phyloP scores from a whole-genome alignment of 1,284 basidiomycete species.

The Sporisorium iseilematis-ciliati region DNA sequence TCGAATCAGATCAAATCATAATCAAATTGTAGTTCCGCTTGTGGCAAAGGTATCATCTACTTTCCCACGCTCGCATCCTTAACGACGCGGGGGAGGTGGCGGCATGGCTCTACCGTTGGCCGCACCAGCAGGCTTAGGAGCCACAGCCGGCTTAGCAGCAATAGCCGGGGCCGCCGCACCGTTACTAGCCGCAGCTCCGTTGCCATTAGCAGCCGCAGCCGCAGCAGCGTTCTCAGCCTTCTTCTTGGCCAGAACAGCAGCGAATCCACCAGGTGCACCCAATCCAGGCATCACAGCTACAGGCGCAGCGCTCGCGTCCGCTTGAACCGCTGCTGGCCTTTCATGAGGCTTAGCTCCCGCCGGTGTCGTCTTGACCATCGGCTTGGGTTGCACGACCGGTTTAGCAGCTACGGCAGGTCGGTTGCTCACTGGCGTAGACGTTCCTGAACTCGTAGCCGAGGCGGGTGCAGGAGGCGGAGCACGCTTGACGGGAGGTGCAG shows the following conservation, averaged over 20 bases:
- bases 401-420: slow-evolving; percentile 45
- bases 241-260: slow-evolving; percentile 71
- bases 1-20: no score
- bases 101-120: slow-evolving; percentile 51
- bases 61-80: no score
- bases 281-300: slow-evolving; percentile 71
- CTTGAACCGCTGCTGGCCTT: slow-evolving; percentile 43
- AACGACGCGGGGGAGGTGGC: slow-evolving; percentile 51
- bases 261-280: slow-evolving; percentile 70
- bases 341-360: slow-evolving; percentile 71
- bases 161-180: slow-evolving; percentile 15
- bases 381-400: slow-evolving; percentile 71
- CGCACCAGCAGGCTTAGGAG: slow-evolving; percentile 47
- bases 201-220: slow-evolving; percentile 34
- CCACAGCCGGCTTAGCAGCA: slow-evolving; percentile 39
- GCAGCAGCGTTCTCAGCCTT: slow-evolving; percentile 63
- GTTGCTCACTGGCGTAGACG: slow-evolving; percentile 33
- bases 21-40: no score
- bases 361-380: slow-evolving; percentile 64
- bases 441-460: slow-evolving; percentile 26
- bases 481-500: slow-evolving; percentile 58
- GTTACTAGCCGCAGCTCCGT: slow-evolving; percentile 11
- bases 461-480: slow-evolving; percentile 71
- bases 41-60: no score
- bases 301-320: slow-evolving; percentile 69